Evolutionary conservation across 805 yeast genomes (phyloP), one percentile per base, ranked within the genome.

Genomic region (Teunomyces tritomae): DNA sequence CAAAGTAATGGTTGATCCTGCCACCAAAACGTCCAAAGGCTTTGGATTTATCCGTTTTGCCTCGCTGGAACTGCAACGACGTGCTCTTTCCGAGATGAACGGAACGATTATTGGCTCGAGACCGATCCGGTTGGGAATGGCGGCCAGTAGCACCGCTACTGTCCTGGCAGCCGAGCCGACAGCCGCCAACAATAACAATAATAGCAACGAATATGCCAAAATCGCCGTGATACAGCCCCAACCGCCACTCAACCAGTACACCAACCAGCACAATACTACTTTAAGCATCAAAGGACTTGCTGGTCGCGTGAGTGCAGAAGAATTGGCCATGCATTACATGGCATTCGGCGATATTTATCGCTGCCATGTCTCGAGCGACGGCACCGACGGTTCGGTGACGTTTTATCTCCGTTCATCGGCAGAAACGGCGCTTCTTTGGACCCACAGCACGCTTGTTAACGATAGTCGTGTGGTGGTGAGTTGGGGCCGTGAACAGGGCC

Each of bases 1-100:
- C 5, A 89, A 86, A 59, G 80, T 90, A 51, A 89, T 90, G 83
- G 64, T 78, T 43, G 96, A 90, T 64, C 83, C 82, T 33, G 61
- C 66, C 9, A 83, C 96, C 1, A 84, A 85, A 28, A 76, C 76
- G 43, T 80, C 92, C 5, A 83, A 87, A 59, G 96, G 96, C 9
- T 90, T 86, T 65, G 97, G 97, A 2, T 91, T 91, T 70, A 88
- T 89, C n/a, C 81, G 88, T 51, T 89, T 90, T 61, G 59, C 74
- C 30, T 76, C 77, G 49, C 83, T 79, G 50, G 74, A 75, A 8
- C 89, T 85, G 34, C 89, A 85, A 64, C 84, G 82, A 55, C 76
- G 82, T 44, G 89, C 96, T 0, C 63, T 89, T 35, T 59, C 74
- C 17, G 95, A 87, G 60, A 87, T 89, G 96, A 91, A 87, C 65